Percentiles rank a stretch among this genome's conserved stretches.
These are phyloP conservation scores for Cardiospermum halicacabum DNA, from an alignment of 345 rosid genomes.

Conservation along the genomic window DNA sequence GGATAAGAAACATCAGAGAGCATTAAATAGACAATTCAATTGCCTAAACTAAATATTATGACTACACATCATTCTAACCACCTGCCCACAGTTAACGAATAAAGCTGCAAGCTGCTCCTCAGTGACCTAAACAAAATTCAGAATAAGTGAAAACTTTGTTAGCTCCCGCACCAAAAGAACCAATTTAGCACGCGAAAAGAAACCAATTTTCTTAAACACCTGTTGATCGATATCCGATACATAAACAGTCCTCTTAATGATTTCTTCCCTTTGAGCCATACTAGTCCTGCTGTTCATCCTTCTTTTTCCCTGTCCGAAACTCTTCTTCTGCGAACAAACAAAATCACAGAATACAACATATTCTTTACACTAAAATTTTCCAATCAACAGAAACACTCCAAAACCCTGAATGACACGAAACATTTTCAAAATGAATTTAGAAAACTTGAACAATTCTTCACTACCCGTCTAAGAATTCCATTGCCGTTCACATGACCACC, in stretches of 20 bases:
- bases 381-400: neutral
- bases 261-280: slow-evolving; percentile 87
- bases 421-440: neutral
- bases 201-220: slow-evolving; percentile 31
- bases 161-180: neutral
- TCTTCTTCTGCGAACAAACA: slow-evolving; percentile 56
- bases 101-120: slow-evolving; percentile 97
- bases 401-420: neutral
- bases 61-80: slow-evolving; percentile 26
- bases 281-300: slow-evolving; percentile 70
- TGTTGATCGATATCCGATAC: slow-evolving; percentile 96
- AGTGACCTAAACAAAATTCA: slow-evolving; percentile 51
- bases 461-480: slow-evolving; percentile 45
- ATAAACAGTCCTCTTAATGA: slow-evolving; percentile 79
- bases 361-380: neutral
- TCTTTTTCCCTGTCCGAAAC: slow-evolving; percentile 60
- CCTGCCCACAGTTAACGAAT: slow-evolving; percentile 84
- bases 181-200: neutral
- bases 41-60: neutral
- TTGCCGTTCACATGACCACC: slow-evolving; percentile 43
- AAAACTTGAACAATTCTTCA: neutral
- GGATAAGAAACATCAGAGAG: slow-evolving; percentile 5
- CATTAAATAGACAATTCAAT: neutral
- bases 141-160: slow-evolving; percentile 1
- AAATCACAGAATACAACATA: neutral